These are phyloP conservation scores for Bauhinia variegata DNA, from an alignment of 306 rosid species.

Conservation along the genomic window DNA sequence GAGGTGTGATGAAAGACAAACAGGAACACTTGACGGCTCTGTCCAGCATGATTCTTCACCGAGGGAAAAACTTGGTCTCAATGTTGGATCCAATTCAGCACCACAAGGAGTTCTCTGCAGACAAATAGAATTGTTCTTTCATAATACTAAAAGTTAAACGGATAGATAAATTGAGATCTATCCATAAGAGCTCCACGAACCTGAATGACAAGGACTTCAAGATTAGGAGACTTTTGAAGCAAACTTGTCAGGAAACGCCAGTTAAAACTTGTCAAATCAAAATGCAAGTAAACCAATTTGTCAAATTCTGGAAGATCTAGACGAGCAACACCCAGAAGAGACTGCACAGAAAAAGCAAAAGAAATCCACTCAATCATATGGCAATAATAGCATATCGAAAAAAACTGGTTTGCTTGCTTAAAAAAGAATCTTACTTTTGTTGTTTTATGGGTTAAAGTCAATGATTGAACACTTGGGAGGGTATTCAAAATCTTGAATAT, in stretches of 20 bases:
- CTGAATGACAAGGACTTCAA: slow-evolving; percentile 8
- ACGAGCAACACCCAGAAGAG: not conserved
- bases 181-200: slow-evolving; percentile 1
- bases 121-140: too few relatives aligned
- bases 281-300: slow-evolving; percentile 3
- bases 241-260: too few relatives aligned
- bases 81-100: too few relatives aligned
- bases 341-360: not conserved
- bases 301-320: not conserved
- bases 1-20: slow-evolving; percentile 23
- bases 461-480: too few relatives aligned
- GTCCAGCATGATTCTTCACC: not conserved
- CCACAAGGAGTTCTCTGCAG: too few relatives aligned
- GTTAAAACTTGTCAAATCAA: not conserved
- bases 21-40: not conserved
- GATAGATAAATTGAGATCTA: not conserved
- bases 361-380: not conserved
- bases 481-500: too few relatives aligned
- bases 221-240: slow-evolving; percentile 14
- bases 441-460: too few relatives aligned
- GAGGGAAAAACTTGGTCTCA: not conserved
- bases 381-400: too few relatives aligned
- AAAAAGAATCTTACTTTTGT: too few relatives aligned
- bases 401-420: too few relatives aligned
- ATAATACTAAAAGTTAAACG: not conserved